A percentile compares a stretch with the other conserved stretches of the same genome.
These are phyloP conservation scores for Saccharomycopsis sp. DNA, from an alignment of 805 yeast genomes.

Conservation along the genomic window DNA sequence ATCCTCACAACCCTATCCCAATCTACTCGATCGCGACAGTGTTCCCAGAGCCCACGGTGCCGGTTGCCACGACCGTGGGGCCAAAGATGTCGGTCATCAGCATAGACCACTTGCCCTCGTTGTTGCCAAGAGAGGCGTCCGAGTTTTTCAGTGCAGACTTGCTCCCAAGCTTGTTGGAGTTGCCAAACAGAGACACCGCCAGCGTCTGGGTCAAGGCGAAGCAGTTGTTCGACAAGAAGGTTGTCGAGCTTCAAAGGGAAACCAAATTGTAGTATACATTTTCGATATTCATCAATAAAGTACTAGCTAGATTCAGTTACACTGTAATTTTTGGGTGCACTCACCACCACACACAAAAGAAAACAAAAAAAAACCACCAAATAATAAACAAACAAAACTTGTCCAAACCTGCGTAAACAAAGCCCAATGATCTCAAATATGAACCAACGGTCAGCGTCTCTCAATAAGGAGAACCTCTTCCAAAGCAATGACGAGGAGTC, in stretches of 20 bases:
- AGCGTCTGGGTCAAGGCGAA: conserved; percentile 92
- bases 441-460: too few species aligned
- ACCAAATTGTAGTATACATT: conserved; percentile 18
- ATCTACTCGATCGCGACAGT: conserved; percentile 86
- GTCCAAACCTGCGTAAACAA: too few species aligned
- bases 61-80: conserved; percentile 68
- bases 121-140: conserved; percentile 95
- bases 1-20: conserved; percentile 97
- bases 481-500: too few species aligned
- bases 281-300: too few species aligned
- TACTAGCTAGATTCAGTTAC: too few species aligned
- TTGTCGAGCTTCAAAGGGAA: conserved; percentile 52
- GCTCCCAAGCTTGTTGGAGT: conserved; percentile 77
- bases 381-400: too few species aligned
- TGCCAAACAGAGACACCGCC: conserved; percentile 72
- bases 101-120: conserved; percentile 91
- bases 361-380: too few species aligned
- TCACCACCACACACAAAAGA: too few species aligned
- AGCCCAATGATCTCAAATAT: too few species aligned
- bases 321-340: too few species aligned
- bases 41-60: conserved; percentile 83
- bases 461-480: too few species aligned
- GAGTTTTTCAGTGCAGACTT: conserved; percentile 84
- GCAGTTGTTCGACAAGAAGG: conserved; percentile 75
- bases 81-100: conserved; percentile 87